These are phyloP conservation scores for Coemansia guatemalensis DNA, from an alignment of 192 early-diverging fungal species.

Conservation along the genomic window DNA sequence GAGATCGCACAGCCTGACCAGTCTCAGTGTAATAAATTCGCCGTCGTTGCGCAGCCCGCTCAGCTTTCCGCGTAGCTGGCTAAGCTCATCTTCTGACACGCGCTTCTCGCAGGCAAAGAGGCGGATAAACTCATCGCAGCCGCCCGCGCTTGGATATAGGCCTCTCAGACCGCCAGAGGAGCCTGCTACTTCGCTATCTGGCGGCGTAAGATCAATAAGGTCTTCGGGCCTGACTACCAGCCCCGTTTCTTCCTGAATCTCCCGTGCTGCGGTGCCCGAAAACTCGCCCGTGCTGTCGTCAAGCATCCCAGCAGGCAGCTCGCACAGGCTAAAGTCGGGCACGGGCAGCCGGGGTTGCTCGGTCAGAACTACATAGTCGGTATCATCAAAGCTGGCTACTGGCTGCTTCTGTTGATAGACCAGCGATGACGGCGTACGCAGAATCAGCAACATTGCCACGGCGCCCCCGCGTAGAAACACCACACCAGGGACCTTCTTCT, in stretches of 20 bases:
- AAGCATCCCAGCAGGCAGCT: slow-evolving; percentile 87
- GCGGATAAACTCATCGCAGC: slow-evolving; percentile 75
- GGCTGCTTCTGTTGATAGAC: neutral
- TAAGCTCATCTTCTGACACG: slow-evolving; percentile 55
- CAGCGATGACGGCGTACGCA: slow-evolving; percentile 28
- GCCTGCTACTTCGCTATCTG: slow-evolving; percentile 18
- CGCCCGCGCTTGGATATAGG: slow-evolving; percentile 75
- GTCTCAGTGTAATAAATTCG: slow-evolving; percentile 69
- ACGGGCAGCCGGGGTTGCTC: slow-evolving; percentile 75
- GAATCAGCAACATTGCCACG: slow-evolving; percentile 68
- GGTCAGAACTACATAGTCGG: slow-evolving; percentile 63
- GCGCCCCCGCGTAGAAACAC: slow-evolving; percentile 82
- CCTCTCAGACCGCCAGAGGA: slow-evolving; percentile 44
- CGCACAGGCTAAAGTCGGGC: slow-evolving; percentile 59
- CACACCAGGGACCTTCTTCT: slow-evolving; percentile 63
- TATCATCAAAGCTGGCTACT: slow-evolving; percentile 23
- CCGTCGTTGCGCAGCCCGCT: slow-evolving; percentile 72
- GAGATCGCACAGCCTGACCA: slow-evolving; percentile 65
- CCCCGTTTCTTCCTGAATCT: slow-evolving; percentile 83
- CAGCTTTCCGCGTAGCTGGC: slow-evolving; percentile 60
- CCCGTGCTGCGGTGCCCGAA: slow-evolving; percentile 72
- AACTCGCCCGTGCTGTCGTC: slow-evolving; percentile 69
- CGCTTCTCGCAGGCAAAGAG: slow-evolving; percentile 68
- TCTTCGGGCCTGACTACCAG: slow-evolving; percentile 60
- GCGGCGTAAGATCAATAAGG: slow-evolving; percentile 60